Evolutionary conservation across 108 stramenopile genomes (phyloP), one percentile per base, ranked within the genome.

Genomic region (Nitzschia sp.): DNA sequence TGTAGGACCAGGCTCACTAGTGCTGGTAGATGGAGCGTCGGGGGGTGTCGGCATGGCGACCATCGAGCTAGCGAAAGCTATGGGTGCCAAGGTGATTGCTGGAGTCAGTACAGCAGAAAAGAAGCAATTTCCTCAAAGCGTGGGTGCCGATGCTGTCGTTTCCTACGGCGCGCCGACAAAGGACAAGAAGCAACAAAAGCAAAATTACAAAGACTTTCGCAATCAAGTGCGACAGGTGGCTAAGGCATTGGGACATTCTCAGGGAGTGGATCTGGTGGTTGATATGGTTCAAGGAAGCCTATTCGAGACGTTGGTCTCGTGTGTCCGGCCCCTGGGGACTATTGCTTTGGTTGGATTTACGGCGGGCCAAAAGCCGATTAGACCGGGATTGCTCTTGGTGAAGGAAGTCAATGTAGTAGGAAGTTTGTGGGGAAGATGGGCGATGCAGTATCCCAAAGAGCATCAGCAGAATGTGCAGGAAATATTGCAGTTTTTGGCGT

Each of bases 1-100:
- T 3, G 71, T 80, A 0, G 75, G 71, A 5, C 63, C 74, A 6
- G 57, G 62, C 29, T 82, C 81, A 38, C 58, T 89, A 22, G 85
- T 89, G 0, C 53, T 89, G 22, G 85, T 89, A 2, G 83, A 83
- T 50, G 87, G 87, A 27, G 84, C 87, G 13, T 83, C 82, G 33
- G 87, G 87, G n/a, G 87, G 87, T 16, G 85, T 89, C 13, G 87
- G 87, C 17, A 89, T 89, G 87, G 87, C 85, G 3, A 76, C 87
- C n/a, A 77, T 89, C 45, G 87, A 89, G 62, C 46, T 89, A 25
- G 84, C 84, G 32, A 85, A 79, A 57, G 87, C 87, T 0, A 82
- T 84, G 83, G 87, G 87, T 1, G 80, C 82, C 17, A 84, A 67
- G 54, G 85, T 89, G 0, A 83, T 89, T 80, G 87, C 87, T 9